Evolutionary conservation across 108 stramenopile species (phyloP).

Genomic region (Cyclotella atomus): DNA sequence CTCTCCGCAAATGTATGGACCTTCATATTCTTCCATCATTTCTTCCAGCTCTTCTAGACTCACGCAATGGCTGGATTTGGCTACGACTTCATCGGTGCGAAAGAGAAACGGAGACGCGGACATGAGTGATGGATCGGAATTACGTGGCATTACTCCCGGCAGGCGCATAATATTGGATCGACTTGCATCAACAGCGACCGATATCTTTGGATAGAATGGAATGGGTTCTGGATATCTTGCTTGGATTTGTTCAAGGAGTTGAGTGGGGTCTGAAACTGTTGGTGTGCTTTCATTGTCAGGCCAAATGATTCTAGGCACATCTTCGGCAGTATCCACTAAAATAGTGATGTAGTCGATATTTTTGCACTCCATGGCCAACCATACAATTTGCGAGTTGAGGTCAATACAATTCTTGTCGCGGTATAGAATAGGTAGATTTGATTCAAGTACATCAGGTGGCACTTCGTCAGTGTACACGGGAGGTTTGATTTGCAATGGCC

Average conservation of each 20-base stretch:
- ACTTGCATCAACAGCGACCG: conserved; percentile 22
- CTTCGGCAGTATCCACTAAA: conserved; percentile 18
- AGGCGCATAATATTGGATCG: conserved; percentile 27
- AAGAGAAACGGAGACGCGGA: conserved; percentile 18
- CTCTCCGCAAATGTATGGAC: conserved; percentile 29
- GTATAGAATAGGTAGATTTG: conserved; percentile 29
- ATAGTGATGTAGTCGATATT: conserved; percentile 35
- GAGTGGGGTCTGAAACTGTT: conserved; percentile 23
- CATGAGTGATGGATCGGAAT: conserved; percentile 16
- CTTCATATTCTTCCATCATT: conserved; percentile 45
- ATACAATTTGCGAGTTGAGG: conserved; percentile 27
- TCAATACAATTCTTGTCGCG: conserved; percentile 37
- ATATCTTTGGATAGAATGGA: conserved; percentile 36
- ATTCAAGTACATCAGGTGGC: background rate
- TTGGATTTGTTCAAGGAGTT: conserved; percentile 47
- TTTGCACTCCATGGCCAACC: conserved; percentile 45
- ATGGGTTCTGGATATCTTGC: conserved; percentile 16
- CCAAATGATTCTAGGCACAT: conserved; percentile 17
- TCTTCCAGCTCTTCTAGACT: conserved; percentile 47
- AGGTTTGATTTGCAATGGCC: conserved; percentile 1
- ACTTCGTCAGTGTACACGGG: conserved; percentile 24
- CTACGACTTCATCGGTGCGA: conserved; percentile 24
- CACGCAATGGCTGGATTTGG: conserved; percentile 26
- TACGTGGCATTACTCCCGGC: conserved; percentile 32
- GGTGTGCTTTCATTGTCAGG: conserved; percentile 1